phyloP scores from a whole-genome alignment of 345 rosid species.

The Salix purpurea region DNA sequence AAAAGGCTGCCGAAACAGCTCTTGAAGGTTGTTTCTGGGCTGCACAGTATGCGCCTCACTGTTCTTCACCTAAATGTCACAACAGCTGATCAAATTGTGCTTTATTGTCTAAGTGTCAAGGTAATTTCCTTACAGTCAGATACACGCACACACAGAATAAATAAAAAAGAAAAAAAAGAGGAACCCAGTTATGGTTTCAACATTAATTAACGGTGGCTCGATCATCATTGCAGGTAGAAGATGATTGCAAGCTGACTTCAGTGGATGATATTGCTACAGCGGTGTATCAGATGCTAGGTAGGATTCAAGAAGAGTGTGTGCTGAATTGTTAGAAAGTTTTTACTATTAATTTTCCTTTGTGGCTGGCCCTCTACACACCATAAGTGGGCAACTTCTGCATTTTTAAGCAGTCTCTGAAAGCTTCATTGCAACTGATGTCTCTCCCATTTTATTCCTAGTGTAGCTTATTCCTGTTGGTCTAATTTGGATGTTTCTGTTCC shows the following conservation, averaged over 20 bases:
- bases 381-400: slow-evolving; percentile 15
- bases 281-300: slow-evolving; percentile 53
- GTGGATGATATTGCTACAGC: slow-evolving; percentile 76
- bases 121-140: slow-evolving; percentile 26
- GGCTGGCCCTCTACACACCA: not conserved
- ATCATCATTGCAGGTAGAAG: slow-evolving; percentile 66
- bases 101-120: slow-evolving; percentile 78
- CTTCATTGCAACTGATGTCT: slow-evolving; percentile 17
- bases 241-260: slow-evolving; percentile 65
- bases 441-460: slow-evolving; percentile 9
- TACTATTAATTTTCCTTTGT: not conserved
- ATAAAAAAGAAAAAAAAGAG: too few relatives aligned
- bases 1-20: slow-evolving; percentile 67
- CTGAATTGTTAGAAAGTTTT: not conserved
- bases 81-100: slow-evolving; percentile 54
- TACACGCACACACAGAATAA: not conserved
- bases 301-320: slow-evolving; percentile 52
- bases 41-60: slow-evolving; percentile 57
- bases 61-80: slow-evolving; percentile 81
- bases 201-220: not conserved
- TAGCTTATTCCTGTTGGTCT: slow-evolving; percentile 1
- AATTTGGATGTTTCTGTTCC: slow-evolving; percentile 11
- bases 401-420: slow-evolving; percentile 19
- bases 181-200: not conserved
- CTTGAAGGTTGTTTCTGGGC: slow-evolving; percentile 55